Percentiles rank a stretch among this genome's conserved stretches.
phyloP scores from a whole-genome alignment of 1,139 yeast species.

The Debaryomycetaceae sp. region DNA sequence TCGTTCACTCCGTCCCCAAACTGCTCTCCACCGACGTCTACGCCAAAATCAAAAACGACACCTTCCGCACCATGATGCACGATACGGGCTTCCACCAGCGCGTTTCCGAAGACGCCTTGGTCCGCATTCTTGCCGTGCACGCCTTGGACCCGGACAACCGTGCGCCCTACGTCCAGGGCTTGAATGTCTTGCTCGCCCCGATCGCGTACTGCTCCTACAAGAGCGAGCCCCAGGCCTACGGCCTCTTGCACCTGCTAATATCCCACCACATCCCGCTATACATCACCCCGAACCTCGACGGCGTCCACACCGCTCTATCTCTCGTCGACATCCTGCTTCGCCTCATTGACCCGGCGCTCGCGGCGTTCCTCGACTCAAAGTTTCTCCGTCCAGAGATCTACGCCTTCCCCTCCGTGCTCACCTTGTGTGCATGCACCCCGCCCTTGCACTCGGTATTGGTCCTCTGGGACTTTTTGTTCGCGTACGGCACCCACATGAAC shows the following conservation, averaged over 20 bases:
- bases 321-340: conserved; percentile 62
- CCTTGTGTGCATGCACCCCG: conserved; percentile 85
- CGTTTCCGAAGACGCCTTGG: conserved; percentile 59
- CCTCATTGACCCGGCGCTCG: conserved; percentile 65
- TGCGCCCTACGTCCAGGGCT: conserved; percentile 74
- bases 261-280: conserved; percentile 65
- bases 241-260: conserved; percentile 50
- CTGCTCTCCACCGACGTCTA: conserved; percentile 32
- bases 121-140: conserved; percentile 62
- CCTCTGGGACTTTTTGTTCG: conserved; percentile 85
- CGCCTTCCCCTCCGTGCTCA: conserved; percentile 81
- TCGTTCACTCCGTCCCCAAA: conserved; percentile 49
- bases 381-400: conserved; percentile 73
- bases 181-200: conserved; percentile 84
- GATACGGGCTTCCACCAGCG: conserved; percentile 55
- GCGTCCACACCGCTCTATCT: conserved; percentile 70
- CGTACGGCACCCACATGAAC: conserved; percentile 87
- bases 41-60: conserved; percentile 73
- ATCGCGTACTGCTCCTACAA: conserved; percentile 59
- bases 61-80: conserved; percentile 76
- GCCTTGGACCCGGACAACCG: conserved; percentile 38
- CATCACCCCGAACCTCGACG: conserved; percentile 65
- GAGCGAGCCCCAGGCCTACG: conserved; percentile 81
- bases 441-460: conserved; percentile 66
- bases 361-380: conserved; percentile 48